Conservation (phyloP, 2,329 filamentous ascomycete species). For the Apiospora kogelbergensis region DNA sequence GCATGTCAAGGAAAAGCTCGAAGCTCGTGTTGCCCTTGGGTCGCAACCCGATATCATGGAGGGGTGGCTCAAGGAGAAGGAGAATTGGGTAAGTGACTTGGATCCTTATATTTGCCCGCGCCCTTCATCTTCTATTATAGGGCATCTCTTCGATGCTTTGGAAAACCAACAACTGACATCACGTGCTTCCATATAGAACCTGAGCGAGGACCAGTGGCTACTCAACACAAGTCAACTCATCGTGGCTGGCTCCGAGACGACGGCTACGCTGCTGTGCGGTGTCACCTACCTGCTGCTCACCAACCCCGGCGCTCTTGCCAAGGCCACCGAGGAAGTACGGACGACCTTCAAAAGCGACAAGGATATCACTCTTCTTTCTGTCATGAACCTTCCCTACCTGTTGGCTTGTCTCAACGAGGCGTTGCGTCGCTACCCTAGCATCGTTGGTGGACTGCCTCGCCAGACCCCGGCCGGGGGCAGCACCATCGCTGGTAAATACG, state of each 20-base stretch:
- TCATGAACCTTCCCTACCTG: constrained; percentile 36
- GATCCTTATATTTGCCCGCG: constrained; percentile 34
- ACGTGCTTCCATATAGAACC: background rate
- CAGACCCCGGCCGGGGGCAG: constrained; percentile 18
- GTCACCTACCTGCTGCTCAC: constrained; percentile 39
- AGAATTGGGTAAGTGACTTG: constrained; percentile 39
- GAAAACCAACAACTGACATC: background rate
- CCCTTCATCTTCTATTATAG: too few relatives aligned
- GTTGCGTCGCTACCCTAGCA: constrained; percentile 39
- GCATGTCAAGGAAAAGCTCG: constrained; percentile 1
- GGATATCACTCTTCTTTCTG: constrained; percentile 35
- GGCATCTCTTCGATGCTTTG: too few relatives aligned
- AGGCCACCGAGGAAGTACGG: constrained; percentile 38
- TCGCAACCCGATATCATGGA: background rate
- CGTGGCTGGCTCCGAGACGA: constrained; percentile 44
- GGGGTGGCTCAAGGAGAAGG: constrained; percentile 38
- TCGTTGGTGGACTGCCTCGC: constrained; percentile 21
- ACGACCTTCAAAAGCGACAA: constrained; percentile 33
- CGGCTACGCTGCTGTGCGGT: constrained; percentile 42
- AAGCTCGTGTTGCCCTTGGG: background rate
- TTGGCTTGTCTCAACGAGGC: constrained; percentile 40
- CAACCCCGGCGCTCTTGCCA: constrained; percentile 28
- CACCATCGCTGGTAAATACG: constrained; percentile 18
- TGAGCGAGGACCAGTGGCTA: background rate
- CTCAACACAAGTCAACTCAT: constrained; percentile 12